phyloP scores from a whole-genome alignment of 345 rosid species.

The Syzygium oleosum region DNA sequence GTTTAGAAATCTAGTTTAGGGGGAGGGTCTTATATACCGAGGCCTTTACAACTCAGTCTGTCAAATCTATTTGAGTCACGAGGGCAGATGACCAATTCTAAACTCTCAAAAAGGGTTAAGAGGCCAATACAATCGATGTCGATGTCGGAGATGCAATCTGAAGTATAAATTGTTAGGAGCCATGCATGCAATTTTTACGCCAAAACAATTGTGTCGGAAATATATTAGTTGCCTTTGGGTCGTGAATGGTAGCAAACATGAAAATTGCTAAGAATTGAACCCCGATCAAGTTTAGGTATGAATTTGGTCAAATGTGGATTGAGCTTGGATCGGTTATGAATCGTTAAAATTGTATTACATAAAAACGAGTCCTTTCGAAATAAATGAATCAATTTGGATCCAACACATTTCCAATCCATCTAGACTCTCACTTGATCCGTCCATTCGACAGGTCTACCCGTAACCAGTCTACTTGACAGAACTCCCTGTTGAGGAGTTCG shows the following conservation, averaged over 20 bases:
- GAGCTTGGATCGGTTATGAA: rapidly evolving
- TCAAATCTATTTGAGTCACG: too few species aligned
- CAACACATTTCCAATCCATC: neutral
- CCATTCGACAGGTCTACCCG: neutral
- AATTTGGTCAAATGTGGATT: neutral
- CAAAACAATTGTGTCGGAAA: rapidly evolving
- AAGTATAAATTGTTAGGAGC: neutral
- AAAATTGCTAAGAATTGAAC: neutral
- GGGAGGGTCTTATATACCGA: too few species aligned
- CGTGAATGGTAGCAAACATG: too few species aligned
- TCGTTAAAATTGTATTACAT: neutral
- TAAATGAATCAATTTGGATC: neutral
- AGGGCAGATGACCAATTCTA: too few species aligned
- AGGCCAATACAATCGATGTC: too few species aligned
- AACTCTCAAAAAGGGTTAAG: too few species aligned
- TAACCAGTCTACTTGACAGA: neutral
- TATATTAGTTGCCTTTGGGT: too few species aligned
- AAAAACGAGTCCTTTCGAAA: neutral
- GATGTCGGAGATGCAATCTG: neutral
- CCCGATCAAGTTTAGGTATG: too few species aligned
- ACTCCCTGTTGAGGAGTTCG: neutral
- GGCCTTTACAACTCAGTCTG: too few species aligned
- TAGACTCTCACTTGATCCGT: too few species aligned
- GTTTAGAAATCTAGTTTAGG: too few species aligned
- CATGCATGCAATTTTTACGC: rapidly evolving